Evolutionary conservation across 495 filamentous ascomycete species (phyloP).

Genomic region (Aspergillus asperescens): DNA sequence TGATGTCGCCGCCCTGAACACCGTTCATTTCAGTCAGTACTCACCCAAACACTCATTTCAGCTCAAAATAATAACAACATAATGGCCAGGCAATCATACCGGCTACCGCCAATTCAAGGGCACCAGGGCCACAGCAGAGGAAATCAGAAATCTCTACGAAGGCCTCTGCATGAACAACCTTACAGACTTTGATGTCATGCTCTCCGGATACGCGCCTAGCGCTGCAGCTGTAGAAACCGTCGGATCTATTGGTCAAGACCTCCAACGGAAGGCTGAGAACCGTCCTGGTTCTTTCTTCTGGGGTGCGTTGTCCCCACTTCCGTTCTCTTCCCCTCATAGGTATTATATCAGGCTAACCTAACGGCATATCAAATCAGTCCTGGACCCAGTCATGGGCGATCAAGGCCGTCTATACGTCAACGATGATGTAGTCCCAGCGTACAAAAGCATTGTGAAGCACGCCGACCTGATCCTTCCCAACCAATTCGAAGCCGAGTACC

Average conservation of each 20-base stretch:
- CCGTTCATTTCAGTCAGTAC: slow-evolving; percentile 82
- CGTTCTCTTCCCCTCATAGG: background rate
- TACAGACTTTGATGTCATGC: slow-evolving; percentile 82
- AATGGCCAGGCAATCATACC: slow-evolving; percentile 74
- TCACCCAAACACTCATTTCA: background rate
- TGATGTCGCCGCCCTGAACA: slow-evolving; percentile 89
- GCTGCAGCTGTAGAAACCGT: slow-evolving; percentile 78
- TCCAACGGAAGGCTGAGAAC: slow-evolving; percentile 58
- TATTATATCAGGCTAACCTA: background rate
- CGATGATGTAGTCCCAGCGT: slow-evolving; percentile 85
- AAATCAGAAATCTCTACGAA: slow-evolving; percentile 79
- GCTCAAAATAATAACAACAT: slow-evolving; percentile 7
- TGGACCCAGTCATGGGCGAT: slow-evolving; percentile 98
- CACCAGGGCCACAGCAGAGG: slow-evolving; percentile 67
- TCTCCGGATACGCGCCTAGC: slow-evolving; percentile 88
- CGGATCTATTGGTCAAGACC: slow-evolving; percentile 73
- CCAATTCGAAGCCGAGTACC: slow-evolving; percentile 92
- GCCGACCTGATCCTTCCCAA: slow-evolving; percentile 94
- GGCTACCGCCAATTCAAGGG: slow-evolving; percentile 86
- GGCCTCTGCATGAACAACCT: slow-evolving; percentile 78
- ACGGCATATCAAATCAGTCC: slow-evolving; percentile 42
- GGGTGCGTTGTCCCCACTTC: slow-evolving; percentile 44
- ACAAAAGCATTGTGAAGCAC: slow-evolving; percentile 67
- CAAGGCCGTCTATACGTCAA: slow-evolving; percentile 86
- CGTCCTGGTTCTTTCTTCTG: slow-evolving; percentile 84